Percentiles rank a stretch among this genome's conserved stretches.
Evolutionary conservation across 2,329 filamentous ascomycete species (phyloP).

Genomic region (Sclerotinia minor): DNA sequence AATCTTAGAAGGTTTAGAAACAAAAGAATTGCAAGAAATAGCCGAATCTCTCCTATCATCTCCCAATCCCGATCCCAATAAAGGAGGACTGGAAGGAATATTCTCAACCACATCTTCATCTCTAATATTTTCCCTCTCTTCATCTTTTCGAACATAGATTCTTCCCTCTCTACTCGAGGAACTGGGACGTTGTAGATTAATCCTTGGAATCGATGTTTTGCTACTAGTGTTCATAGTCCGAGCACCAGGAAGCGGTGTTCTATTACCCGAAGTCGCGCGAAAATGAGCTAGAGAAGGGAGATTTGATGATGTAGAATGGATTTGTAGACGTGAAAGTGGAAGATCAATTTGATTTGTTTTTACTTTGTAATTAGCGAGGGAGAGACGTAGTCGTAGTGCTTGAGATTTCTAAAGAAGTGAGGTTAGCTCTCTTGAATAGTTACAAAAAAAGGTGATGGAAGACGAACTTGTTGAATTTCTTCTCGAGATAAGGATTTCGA

Average conservation of each 20-base stretch:
- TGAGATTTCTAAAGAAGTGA: conserved; percentile 56
- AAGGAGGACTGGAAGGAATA: conserved; percentile 6
- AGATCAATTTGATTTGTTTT: conserved; percentile 69
- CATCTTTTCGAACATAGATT: background rate
- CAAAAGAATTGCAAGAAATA: conserved; percentile 1
- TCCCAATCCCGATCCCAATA: no score
- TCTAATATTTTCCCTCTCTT: background rate
- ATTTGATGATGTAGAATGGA: conserved; percentile 38
- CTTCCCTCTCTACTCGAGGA: background rate
- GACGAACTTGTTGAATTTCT: conserved; percentile 19
- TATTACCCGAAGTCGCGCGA: background rate
- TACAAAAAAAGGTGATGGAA: background rate
- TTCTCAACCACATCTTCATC: background rate
- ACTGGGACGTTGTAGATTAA: conserved; percentile 10
- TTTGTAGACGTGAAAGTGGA: conserved; percentile 61
- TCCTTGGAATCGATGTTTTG: background rate
- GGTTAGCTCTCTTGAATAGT: background rate
- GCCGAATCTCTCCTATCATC: conserved; percentile 14
- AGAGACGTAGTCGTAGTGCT: conserved; percentile 66
- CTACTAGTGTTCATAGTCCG: background rate
- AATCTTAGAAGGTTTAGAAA: background rate
- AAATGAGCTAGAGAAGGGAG: conserved; percentile 28
- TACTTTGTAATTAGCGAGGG: conserved; percentile 73
- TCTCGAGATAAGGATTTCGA: conserved; percentile 8
- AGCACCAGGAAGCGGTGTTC: conserved; percentile 18